These are phyloP conservation scores for Huntiella decipiens DNA, from an alignment of 2,329 filamentous ascomycete genomes.

Conservation along the genomic window DNA sequence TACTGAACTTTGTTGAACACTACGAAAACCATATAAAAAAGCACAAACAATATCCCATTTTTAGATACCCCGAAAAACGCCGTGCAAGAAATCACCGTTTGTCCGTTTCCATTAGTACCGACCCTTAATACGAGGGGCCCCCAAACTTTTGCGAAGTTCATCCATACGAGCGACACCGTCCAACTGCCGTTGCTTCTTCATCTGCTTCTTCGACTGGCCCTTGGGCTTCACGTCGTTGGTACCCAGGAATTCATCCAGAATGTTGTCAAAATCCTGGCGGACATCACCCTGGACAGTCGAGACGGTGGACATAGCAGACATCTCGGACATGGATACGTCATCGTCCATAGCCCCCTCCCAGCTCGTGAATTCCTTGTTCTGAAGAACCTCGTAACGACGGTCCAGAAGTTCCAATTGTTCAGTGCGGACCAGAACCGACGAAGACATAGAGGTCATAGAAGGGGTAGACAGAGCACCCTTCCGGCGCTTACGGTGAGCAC, in stretches of 20 bases:
- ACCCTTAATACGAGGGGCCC: constrained; percentile 46
- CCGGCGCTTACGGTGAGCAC: constrained; percentile 76
- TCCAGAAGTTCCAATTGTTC: constrained; percentile 75
- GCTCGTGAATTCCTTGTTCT: constrained; percentile 47
- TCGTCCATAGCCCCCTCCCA: constrained; percentile 21
- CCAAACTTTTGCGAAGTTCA: constrained; percentile 64
- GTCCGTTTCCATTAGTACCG: constrained; percentile 4
- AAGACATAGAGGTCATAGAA: constrained; percentile 81
- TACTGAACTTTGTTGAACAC: background rate
- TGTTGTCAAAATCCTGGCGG: constrained; percentile 63
- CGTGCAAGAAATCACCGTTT: background rate
- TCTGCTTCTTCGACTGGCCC: constrained; percentile 52
- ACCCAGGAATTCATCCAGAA: constrained; percentile 85
- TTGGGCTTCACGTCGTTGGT: constrained; percentile 25
- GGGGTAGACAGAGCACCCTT: constrained; percentile 83
- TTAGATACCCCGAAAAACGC: constrained; percentile 5
- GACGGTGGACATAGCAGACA: constrained; percentile 41
- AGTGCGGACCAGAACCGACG: constrained; percentile 68
- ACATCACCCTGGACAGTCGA: constrained; percentile 51
- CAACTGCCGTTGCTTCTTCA: constrained; percentile 65
- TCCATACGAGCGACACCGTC: constrained; percentile 78
- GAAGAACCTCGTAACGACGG: constrained; percentile 76
- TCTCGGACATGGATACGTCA: constrained; percentile 30
- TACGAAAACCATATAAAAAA: background rate
- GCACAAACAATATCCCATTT: constrained; percentile 1